Base-by-base conservation (phyloP, 2,329 filamentous ascomycete genomes). In the Clarireedia hainanense region DNA sequence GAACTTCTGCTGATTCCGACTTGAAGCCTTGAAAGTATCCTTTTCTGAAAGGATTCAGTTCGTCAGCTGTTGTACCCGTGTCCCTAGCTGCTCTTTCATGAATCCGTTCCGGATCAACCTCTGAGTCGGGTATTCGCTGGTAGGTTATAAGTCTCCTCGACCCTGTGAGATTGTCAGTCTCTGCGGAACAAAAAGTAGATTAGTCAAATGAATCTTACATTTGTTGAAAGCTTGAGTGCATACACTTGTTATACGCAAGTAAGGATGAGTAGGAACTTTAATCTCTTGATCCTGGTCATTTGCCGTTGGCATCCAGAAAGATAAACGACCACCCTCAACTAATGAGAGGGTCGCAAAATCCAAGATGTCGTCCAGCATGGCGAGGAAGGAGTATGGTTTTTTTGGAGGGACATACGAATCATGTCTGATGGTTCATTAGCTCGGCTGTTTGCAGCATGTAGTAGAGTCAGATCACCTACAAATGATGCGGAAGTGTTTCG, bases 271-370 rank as follows among this genome's bases (percentile, higher is more conserved):
- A 0, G 92, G 92, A 14, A 92, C 79, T 0, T 82, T 76, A 23
- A 96, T 82, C 67, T 92, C 88, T 57, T 86, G 80, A 48, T 89
- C 80, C 63, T 90, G 81, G 58, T 88, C 85, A 67, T 89, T 91
- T 27, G 90, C 86, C 0, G 91, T 95, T 0, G 94, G 94, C 89
- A 97, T 95, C 94, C 94, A 99, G 76, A 99, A 95, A 6, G 88
- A 89, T 9, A 99, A 70, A 27, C 94, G 79, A 0, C 90, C 94
- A 60, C 83, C 73, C 52, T 89, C 84, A 6, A 96, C 88, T 0
- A 99, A 76, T 1, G 85, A 89, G 12, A 80, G 76, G 0, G 84
- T 80, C 5, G 90, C 85, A 67, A 99, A 97, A 20, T 84, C 79
- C 5, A 97, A 79, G 52, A 99, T 90, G 69, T 97, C 91, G 65